Conservation (phyloP, 208 protist species). For the Acanthamoeba sp. region DNA sequence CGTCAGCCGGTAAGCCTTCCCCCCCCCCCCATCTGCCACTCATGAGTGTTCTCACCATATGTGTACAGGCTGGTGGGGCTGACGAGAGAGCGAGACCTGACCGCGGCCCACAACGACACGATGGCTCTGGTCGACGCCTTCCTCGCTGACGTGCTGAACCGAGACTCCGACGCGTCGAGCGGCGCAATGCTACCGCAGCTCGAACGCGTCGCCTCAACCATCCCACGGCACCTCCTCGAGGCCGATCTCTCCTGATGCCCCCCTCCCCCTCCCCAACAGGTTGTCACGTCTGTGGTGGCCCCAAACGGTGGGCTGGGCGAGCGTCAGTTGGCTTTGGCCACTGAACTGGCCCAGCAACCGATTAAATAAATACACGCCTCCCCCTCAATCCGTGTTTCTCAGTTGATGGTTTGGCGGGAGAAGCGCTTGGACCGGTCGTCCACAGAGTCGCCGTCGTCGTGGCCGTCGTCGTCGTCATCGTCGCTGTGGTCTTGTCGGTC, state of each 20-base stretch:
- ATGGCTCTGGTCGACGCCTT: slow-evolving; percentile 23
- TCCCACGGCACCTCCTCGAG: not conserved
- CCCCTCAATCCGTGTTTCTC: not conserved
- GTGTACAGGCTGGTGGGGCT: slow-evolving; percentile 10
- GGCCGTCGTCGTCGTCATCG: not conserved
- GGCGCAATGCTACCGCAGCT: not conserved
- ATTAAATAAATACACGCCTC: not conserved
- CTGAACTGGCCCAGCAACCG: too few species aligned
- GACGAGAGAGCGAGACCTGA: not conserved
- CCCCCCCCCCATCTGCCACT: not conserved
- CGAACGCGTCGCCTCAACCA: not conserved
- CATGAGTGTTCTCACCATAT: not conserved
- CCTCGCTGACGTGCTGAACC: not conserved
- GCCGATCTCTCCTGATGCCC: too few species aligned
- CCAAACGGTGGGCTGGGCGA: too few species aligned
- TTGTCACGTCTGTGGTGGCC: too few species aligned
- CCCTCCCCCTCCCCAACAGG: too few species aligned
- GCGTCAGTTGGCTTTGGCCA: too few species aligned
- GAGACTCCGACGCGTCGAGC: too few species aligned
- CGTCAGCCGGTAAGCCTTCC: not conserved
- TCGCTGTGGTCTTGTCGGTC: too few species aligned
- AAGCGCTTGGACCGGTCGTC: not conserved
- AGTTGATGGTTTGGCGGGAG: not conserved
- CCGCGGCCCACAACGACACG: not conserved
- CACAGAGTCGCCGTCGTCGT: not conserved